phyloP scores from a whole-genome alignment of 345 rosid species.

The Moricandia arvensis region DNA sequence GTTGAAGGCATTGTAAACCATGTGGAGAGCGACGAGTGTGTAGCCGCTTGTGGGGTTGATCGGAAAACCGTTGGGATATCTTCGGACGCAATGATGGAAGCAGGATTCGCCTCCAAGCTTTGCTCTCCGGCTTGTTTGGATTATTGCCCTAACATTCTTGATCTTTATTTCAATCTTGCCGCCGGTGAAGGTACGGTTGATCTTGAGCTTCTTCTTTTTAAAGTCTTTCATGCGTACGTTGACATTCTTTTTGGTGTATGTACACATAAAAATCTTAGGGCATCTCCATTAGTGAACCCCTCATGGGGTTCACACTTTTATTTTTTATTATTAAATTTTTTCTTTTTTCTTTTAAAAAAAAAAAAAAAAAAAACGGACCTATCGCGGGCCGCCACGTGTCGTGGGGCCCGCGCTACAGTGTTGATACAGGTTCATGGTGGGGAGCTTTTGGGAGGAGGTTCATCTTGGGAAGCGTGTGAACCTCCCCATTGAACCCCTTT shows the following conservation, averaged over 20 bases:
- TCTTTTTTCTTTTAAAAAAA: no score
- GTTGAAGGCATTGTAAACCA: slow-evolving; percentile 72
- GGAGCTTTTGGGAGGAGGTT: no score
- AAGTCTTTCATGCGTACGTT: background rate
- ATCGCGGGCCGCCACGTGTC: no score
- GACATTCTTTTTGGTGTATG: background rate
- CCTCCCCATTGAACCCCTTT: no score
- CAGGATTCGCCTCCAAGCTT: slow-evolving; percentile 71
- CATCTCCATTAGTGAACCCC: no score
- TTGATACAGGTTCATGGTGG: no score
- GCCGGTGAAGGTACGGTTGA: slow-evolving; percentile 95
- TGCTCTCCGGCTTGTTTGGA: slow-evolving; percentile 74
- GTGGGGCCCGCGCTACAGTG: no score
- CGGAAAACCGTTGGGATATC: slow-evolving; percentile 85
- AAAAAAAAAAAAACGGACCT: no score
- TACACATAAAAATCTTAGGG: no score
- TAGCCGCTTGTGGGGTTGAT: slow-evolving; percentile 77
- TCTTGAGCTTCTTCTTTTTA: background rate
- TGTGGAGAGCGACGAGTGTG: slow-evolving; percentile 75
- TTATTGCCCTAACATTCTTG: slow-evolving; percentile 84
- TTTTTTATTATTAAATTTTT: no score
- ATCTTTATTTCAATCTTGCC: slow-evolving; percentile 90
- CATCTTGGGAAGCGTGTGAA: no score
- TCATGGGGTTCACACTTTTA: no score
- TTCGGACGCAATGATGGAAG: slow-evolving; percentile 80